phyloP scores from a whole-genome alignment of 495 filamentous ascomycete genomes.

The Chlorociboria aeruginascens region DNA sequence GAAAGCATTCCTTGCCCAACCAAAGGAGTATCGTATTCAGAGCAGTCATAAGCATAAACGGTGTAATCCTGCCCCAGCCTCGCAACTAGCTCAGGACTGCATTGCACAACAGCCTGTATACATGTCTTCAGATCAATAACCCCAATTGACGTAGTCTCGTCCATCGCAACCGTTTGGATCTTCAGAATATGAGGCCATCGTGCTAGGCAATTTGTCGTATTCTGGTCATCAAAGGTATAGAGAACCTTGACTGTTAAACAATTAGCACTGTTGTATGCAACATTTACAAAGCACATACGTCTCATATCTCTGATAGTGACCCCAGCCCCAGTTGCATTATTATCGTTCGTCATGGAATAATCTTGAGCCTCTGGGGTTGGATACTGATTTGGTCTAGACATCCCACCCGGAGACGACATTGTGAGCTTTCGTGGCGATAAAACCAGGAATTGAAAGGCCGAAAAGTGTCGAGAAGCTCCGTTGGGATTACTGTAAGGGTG shows the following conservation, averaged over 20 bases:
- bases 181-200: slow-evolving; percentile 73
- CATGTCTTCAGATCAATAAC: slow-evolving; percentile 85
- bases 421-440: slow-evolving; percentile 8
- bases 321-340: slow-evolving; percentile 26
- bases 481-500: slow-evolving; percentile 1
- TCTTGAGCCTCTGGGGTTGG: slow-evolving; percentile 1
- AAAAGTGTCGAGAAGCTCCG: slow-evolving; percentile 2
- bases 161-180: slow-evolving; percentile 67
- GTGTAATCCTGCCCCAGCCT: slow-evolving; percentile 83
- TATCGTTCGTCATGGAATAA: neutral
- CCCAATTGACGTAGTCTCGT: slow-evolving; percentile 62
- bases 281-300: slow-evolving; percentile 23
- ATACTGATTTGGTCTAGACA: neutral
- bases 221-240: slow-evolving; percentile 89
- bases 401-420: slow-evolving; percentile 16
- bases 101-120: slow-evolving; percentile 65
- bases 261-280: neutral
- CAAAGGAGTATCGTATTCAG: slow-evolving; percentile 82
- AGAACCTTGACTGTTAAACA: slow-evolving; percentile 71
- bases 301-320: slow-evolving; percentile 39
- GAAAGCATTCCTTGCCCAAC: slow-evolving; percentile 96
- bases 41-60: slow-evolving; percentile 94
- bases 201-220: slow-evolving; percentile 82
- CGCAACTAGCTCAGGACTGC: slow-evolving; percentile 78
- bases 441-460: slow-evolving; percentile 2